Base-by-base conservation (phyloP, 148 eudicot genomes). In the Selenicereus undatus region DNA sequence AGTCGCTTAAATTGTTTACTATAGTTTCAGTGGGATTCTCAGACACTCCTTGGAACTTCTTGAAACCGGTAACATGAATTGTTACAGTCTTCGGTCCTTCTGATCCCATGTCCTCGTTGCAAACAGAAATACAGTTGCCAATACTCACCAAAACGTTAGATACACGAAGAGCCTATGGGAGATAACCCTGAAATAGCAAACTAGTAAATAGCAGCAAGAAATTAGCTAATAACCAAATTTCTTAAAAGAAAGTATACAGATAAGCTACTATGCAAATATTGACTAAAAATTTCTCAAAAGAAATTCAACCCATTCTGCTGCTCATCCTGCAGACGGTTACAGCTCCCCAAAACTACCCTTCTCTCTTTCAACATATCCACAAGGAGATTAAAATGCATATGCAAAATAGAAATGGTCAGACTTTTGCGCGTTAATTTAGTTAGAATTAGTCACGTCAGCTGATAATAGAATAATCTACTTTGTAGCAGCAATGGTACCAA, bases 41-140 rank as follows among this genome's bases (percentile, higher is more conserved):
- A 16, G 85, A 72, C 71, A 93, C 92, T 43, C 94, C 97, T 36
- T 91, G 91, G 76, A 93, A 93, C 86, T 90, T 93, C 85, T 91
- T 91, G 88, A 93, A 93, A 43, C 97, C 97, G 5, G 97, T 91
- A 73, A 93, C 90, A 69, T 93, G 90, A 73, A 91, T 84, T 71
- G 86, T 90, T 50, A 93, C 87, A 68, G 20, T 36, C 80, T 84
- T 89, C 52, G 91, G 87, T 77, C 91, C 94, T 81, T 91, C 94
- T 50, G 97, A 93, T 79, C 97, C 97, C 97, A 93, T 93, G 45
- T 81, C 78, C 36, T 81, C 60, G 74, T 78, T 60, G 35, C 4
- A 50, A 22, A 75, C 78, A 80, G 75, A 32, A 3, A 79, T 68
- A 66, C 82, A 85, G 76, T 83, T 87, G 75, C 86, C 85, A 58